Evolutionary conservation across 495 filamentous ascomycete species (phyloP).

Genomic region (Penicillium bovifimosum): DNA sequence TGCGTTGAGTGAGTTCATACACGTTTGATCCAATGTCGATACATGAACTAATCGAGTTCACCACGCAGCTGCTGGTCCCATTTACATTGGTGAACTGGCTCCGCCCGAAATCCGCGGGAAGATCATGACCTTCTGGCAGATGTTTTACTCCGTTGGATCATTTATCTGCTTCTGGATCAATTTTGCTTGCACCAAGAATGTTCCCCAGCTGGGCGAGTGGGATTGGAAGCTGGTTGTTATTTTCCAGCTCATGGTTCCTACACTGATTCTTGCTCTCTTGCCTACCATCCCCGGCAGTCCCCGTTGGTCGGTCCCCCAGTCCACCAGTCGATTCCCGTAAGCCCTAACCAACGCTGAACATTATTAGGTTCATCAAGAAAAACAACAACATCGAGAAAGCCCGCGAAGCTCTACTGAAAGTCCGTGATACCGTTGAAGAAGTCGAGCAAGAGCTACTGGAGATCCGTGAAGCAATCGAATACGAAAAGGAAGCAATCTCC

Average conservation of each 20-base stretch:
- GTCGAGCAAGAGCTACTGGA: conserved; percentile 52
- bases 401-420: conserved; percentile 39
- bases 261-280: conserved; percentile 46
- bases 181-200: conserved; percentile 50
- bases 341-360: background rate
- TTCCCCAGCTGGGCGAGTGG: conserved; percentile 50
- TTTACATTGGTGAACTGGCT: conserved; percentile 59
- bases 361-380: conserved; percentile 44
- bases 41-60: conserved; percentile 2
- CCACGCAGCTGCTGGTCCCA: conserved; percentile 46
- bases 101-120: conserved; percentile 54
- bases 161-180: conserved; percentile 62
- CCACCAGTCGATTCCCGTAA: background rate
- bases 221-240: conserved; percentile 60
- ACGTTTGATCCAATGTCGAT: background rate
- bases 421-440: conserved; percentile 54
- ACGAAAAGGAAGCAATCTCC: conserved; percentile 57
- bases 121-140: conserved; percentile 66
- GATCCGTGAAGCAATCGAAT: conserved; percentile 57
- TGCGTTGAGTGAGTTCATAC: conserved; percentile 49
- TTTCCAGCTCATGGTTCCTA: conserved; percentile 54
- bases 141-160: conserved; percentile 59
- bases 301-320: conserved; percentile 42
- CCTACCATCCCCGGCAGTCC: conserved; percentile 55
- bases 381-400: conserved; percentile 51